Evolutionary conservation across 305 asterid genomes (phyloP).

Genomic region (Stenogyne calaminthoides): DNA sequence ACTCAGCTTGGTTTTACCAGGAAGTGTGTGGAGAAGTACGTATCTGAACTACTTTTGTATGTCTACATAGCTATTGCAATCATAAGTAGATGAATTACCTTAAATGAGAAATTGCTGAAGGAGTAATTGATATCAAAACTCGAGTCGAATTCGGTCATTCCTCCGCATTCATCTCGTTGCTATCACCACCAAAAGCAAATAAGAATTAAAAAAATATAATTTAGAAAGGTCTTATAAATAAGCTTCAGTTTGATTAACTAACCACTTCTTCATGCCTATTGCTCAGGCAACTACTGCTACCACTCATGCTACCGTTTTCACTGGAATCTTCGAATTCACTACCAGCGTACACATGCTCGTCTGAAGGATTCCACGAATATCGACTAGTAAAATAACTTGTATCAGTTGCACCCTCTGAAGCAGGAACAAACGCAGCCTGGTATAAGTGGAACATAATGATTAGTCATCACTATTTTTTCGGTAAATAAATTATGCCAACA

Average conservation of each 20-base stretch:
- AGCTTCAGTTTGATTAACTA: conserved; percentile 1
- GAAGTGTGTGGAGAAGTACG: no score
- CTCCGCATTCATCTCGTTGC: conserved; percentile 84
- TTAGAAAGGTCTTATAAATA: not conserved
- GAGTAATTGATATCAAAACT: conserved; percentile 77
- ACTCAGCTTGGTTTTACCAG: no score
- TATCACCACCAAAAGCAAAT: conserved; percentile 20
- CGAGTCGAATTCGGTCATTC: conserved; percentile 71
- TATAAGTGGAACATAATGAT: conserved; percentile 23
- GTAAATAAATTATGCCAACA: not conserved
- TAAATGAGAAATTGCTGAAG: conserved; percentile 96
- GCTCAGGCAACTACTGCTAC: conserved; percentile 86
- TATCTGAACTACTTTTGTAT: no score
- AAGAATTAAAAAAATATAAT: not conserved
- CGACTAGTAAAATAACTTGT: conserved; percentile 98
- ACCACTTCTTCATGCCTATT: conserved; percentile 94
- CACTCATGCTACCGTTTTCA: conserved; percentile 79
- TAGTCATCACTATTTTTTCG: conserved; percentile 24
- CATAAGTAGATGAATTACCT: conserved; percentile 48
- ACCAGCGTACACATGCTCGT: conserved; percentile 74
- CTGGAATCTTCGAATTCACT: conserved; percentile 91
- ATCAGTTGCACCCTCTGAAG: conserved; percentile 88
- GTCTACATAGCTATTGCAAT: not conserved
- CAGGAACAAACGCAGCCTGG: conserved; percentile 96
- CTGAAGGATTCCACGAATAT: conserved; percentile 91